Conservation (phyloP, 1,284 basidiomycete species). For the Athelia sp. region DNA sequence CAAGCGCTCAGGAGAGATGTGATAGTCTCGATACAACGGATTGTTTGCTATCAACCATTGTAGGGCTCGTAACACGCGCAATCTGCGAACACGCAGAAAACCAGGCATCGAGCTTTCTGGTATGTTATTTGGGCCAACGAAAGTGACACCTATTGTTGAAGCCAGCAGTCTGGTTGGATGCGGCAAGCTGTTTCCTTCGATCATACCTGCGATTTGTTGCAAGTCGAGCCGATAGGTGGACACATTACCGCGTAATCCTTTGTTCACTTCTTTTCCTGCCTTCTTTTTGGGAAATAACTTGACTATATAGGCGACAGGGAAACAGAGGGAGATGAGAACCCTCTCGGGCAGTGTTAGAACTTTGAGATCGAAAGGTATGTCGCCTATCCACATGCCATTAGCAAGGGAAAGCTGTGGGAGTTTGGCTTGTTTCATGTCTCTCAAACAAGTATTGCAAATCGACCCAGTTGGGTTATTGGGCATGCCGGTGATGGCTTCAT, state of each 20-base stretch:
- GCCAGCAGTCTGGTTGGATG: slow-evolving; percentile 15
- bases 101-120: slow-evolving; percentile 13
- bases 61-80: slow-evolving; percentile 17
- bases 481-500: background rate
- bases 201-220: slow-evolving; percentile 11
- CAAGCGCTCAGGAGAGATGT: slow-evolving; percentile 19
- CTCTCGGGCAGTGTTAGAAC: slow-evolving; percentile 21
- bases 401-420: slow-evolving; percentile 21
- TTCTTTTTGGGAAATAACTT: slow-evolving; percentile 23
- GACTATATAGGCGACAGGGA: slow-evolving; percentile 23
- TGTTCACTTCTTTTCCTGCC: slow-evolving; percentile 1
- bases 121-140: slow-evolving; percentile 17
- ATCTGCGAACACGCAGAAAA: slow-evolving; percentile 21
- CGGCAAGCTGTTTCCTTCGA: slow-evolving; percentile 18
- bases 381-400: slow-evolving; percentile 31
- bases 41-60: slow-evolving; percentile 31
- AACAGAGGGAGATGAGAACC: slow-evolving; percentile 21
- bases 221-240: slow-evolving; percentile 10
- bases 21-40: slow-evolving; percentile 23
- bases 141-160: slow-evolving; percentile 21
- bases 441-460: slow-evolving; percentile 5
- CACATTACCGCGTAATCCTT: slow-evolving; percentile 16
- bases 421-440: slow-evolving; percentile 3
- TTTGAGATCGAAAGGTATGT: slow-evolving; percentile 17
- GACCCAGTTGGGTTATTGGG: background rate